A percentile compares a stretch with the other conserved stretches of the same genome.
phyloP scores from a whole-genome alignment of 2,329 filamentous ascomycete species.

The Periglandula ipomoeae region DNA sequence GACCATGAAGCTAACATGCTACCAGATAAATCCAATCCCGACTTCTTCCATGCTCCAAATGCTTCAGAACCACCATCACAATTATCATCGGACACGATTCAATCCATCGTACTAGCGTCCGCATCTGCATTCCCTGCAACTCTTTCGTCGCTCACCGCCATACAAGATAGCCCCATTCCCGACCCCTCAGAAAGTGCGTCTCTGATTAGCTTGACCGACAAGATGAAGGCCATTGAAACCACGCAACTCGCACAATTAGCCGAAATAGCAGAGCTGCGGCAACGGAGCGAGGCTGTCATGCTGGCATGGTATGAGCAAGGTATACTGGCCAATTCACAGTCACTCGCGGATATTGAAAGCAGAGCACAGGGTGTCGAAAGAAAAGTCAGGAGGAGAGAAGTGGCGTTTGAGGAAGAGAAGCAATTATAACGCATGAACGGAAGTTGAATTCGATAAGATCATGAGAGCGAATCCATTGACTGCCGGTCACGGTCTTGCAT shows the following conservation, averaged over 20 bases:
- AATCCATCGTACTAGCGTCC: conserved; percentile 46
- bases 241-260: conserved; percentile 52
- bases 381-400: conserved; percentile 54
- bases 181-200: conserved; percentile 44
- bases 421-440: conserved; percentile 18
- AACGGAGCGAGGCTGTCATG: conserved; percentile 52
- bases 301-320: conserved; percentile 67
- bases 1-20: conserved; percentile 4
- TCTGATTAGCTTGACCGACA: conserved; percentile 48
- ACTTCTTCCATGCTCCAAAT: conserved; percentile 42
- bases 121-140: conserved; percentile 46
- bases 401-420: conserved; percentile 41
- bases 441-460: neutral
- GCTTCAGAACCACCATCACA: conserved; percentile 40
- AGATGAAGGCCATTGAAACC: conserved; percentile 52
- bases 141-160: conserved; percentile 48
- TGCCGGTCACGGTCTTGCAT: neutral
- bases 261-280: conserved; percentile 55
- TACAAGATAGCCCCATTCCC: conserved; percentile 47
- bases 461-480: neutral
- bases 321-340: conserved; percentile 57
- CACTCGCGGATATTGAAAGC: conserved; percentile 63
- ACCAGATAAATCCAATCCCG: conserved; percentile 43
- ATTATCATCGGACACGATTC: conserved; percentile 41
- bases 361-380: conserved; percentile 58